These are phyloP conservation scores for Aspergillus pseudonomiae DNA, from an alignment of 2,329 filamentous ascomycete species.

Conservation along the genomic window DNA sequence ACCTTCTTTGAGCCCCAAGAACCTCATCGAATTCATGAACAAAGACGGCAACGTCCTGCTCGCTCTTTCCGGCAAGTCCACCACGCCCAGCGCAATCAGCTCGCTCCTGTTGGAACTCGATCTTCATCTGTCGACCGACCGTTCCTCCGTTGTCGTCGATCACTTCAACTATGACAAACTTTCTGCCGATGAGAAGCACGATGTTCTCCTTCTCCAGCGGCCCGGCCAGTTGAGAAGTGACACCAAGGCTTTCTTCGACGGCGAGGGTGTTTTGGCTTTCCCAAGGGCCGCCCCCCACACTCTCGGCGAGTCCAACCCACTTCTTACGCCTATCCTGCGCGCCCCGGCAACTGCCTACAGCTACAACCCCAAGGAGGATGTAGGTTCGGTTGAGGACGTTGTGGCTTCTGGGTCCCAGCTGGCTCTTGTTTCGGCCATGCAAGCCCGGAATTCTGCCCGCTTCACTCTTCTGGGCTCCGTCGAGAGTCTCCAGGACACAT, in stretches of 20 bases:
- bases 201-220: constrained; percentile 78
- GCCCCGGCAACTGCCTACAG: constrained; percentile 86
- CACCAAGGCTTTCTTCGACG: constrained; percentile 76
- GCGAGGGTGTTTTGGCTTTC: constrained; percentile 73
- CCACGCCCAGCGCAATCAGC: constrained; percentile 72
- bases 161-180: constrained; percentile 90
- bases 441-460: constrained; percentile 91
- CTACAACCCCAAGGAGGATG: constrained; percentile 90
- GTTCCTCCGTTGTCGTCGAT: constrained; percentile 83
- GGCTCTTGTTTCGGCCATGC: constrained; percentile 79
- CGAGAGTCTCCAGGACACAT: constrained; percentile 84
- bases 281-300: constrained; percentile 79
- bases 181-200: constrained; percentile 79
- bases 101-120: constrained; percentile 86
- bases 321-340: constrained; percentile 79
- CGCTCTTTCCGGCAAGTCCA: constrained; percentile 72
- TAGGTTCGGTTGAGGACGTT: constrained; percentile 72
- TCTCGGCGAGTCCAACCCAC: constrained; percentile 73
- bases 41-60: constrained; percentile 88
- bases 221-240: constrained; percentile 68
- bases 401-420: constrained; percentile 86
- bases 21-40: constrained; percentile 89
- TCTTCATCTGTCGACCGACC: constrained; percentile 82
- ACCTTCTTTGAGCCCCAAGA: constrained; percentile 80
- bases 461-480: constrained; percentile 82